Evolutionary conservation across 2,329 filamentous ascomycete genomes (phyloP), one percentile per base, ranked within the genome.

Genomic region (Alternaria tenuissima): DNA sequence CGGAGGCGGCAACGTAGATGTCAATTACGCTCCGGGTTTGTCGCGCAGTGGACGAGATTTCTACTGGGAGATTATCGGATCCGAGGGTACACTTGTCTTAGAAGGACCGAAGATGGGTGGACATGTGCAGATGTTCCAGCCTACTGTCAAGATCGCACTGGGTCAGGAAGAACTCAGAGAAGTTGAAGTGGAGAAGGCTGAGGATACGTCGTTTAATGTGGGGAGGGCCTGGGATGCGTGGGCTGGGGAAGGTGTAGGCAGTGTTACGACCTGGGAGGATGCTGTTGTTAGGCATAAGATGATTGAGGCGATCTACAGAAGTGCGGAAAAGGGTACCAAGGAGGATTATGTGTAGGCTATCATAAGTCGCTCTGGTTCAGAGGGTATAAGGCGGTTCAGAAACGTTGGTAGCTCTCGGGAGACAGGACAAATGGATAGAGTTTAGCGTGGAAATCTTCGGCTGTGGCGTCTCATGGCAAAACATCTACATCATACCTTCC

Each of bases 201-300:
- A 82, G 12, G 69, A 79, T 18, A 76, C 85, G 1, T 79, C 78
- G 7, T 87, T 82, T 53, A 84, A 82, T 63, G 83, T 89, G 28
- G 87, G 81, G 0, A 80, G 80, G 20, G 66, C 88, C 0, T 89
- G 89, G 74, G 87, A 90, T 66, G 80, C 79, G 1, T 87, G 82
- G 76, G 84, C 84, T 5, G 78, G 61, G 66, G 70, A 59, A 6
- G 72, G 67, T 2, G 62, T 72, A 22, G 69, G 71, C 18, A 69
- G 60, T 59, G 68, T 73, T 4, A 71, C 68, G 22, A 74, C 69
- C 1, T 79, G 76, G 57, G 73, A 78, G 20, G 71, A 76, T 53
- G 78, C 76, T 7, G 43, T 78, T 3, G 22, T 76, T 2, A 70
- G 76, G 48, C 76, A 78, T 49, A 71, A 62, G 63, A 75, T 79